Evolutionary conservation across 345 rosid species (phyloP).

Genomic region (Viola odorata): DNA sequence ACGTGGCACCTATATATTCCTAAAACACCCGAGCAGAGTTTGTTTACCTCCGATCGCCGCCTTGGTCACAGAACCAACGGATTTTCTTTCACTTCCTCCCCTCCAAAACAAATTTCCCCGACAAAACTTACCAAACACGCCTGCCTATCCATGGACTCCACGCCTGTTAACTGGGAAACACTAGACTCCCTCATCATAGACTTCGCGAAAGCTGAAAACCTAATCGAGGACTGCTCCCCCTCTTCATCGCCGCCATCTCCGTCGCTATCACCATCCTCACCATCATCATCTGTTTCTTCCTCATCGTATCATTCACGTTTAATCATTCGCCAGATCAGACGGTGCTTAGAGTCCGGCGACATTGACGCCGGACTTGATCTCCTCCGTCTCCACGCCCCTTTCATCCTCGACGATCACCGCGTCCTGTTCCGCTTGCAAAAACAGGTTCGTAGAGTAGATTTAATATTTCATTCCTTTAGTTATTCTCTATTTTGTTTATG

Average conservation of each 20-base stretch:
- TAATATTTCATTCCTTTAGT: too few relatives aligned
- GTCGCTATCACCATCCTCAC: slow-evolving; percentile 31
- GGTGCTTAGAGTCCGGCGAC: slow-evolving; percentile 63
- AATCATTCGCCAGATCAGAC: slow-evolving; percentile 75
- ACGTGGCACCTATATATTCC: slow-evolving; percentile 32
- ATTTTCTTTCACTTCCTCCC: background rate
- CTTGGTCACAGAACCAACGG: background rate
- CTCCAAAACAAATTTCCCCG: slow-evolving; percentile 6
- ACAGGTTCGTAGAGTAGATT: slow-evolving; percentile 41
- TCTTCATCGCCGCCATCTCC: slow-evolving; percentile 28
- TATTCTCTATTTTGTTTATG: too few relatives aligned
- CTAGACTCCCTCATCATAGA: slow-evolving; percentile 78
- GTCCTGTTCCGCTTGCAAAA: slow-evolving; percentile 81
- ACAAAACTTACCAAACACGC: slow-evolving; percentile 5
- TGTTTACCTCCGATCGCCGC: slow-evolving; percentile 26
- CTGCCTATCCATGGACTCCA: slow-evolving; percentile 41
- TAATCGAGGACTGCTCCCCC: slow-evolving; percentile 42
- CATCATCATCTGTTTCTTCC: slow-evolving; percentile 51
- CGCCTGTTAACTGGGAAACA: slow-evolving; percentile 84
- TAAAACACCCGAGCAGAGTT: background rate
- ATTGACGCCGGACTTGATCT: slow-evolving; percentile 60
- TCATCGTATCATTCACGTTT: slow-evolving; percentile 63
- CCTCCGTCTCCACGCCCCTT: slow-evolving; percentile 64
- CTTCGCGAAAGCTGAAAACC: slow-evolving; percentile 77
- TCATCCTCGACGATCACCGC: slow-evolving; percentile 67